Evolutionary conservation across 441 rosid genomes (phyloP), one percentile per base, ranked within the genome.

Genomic region (Kokia cookei): DNA sequence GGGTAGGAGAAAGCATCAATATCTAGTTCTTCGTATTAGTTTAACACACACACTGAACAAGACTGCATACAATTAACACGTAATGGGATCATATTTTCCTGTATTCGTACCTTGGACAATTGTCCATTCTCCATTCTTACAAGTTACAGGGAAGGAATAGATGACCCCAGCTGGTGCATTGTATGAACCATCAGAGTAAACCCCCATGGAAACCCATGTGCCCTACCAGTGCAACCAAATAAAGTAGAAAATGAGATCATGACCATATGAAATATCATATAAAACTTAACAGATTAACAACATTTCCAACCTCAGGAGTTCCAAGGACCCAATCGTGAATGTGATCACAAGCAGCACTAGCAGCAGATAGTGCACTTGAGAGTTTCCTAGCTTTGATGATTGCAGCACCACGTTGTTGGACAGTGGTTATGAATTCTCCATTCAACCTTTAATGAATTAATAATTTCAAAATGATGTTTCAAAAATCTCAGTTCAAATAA

Each of bases 251-350:
- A 70, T 40, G 2, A 60, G 13, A 59, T 15, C 7, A 45, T 50
- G 17, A 48, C 4, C 69, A 55, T n/a, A 26, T 43, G 17, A 42
- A 1, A 27, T 27, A 64, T 35, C 68, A 69, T 0, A 26, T 11
- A 24, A 42, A 40, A 2, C 8, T 8, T 2, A 64, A 12, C 8
- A 10, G 15, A 66, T 7, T 50, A 26, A 57, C 69, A 27, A 50
- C 68, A 62, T 40, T 27, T 35, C 68, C 22, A 68, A 94, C 98
- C 96, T 92, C 90, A 26, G 97, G 94, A 71, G 97, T 93, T 86
- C 96, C 99, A 79, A 92, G 90, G 79, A 94, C 96, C 99, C 98
- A 94, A 80, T 94, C 92, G 67, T 88, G 97, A 48, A 93, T 87
- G 79, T 93, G 99, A 76, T 91, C 97, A 79, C 99, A 91, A 55